These are phyloP conservation scores for Didymella segeticola DNA, from an alignment of 2,329 filamentous ascomycete genomes.

Conservation along the genomic window DNA sequence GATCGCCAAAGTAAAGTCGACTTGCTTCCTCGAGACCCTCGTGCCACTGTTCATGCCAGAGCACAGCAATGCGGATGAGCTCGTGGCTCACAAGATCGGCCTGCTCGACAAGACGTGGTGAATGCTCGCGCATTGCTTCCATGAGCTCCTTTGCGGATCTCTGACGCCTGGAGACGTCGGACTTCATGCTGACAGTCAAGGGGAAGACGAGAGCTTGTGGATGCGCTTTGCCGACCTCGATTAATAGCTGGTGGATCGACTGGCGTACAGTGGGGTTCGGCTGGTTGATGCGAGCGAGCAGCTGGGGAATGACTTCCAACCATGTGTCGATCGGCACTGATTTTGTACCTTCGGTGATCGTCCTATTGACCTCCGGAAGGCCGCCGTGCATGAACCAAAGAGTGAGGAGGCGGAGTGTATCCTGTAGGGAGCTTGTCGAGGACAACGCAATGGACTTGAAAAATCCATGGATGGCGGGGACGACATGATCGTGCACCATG, in stretches of 20 bases:
- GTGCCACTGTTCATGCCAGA: conserved; percentile 99
- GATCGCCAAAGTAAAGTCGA: conserved; percentile 93
- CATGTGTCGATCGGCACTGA: conserved; percentile 96
- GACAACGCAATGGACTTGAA: conserved; percentile 96
- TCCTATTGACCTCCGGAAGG: conserved; percentile 82
- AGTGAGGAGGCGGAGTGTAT: conserved; percentile 89
- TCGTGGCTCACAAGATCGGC: conserved; percentile 95
- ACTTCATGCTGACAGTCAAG: conserved; percentile 97
- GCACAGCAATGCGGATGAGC: conserved; percentile 91
- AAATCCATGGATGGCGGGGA: conserved; percentile 94
- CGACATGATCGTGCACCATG: conserved; percentile 83
- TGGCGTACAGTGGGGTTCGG: conserved; percentile 87
- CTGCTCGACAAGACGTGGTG: conserved; percentile 89
- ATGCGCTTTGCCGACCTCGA: conserved; percentile 91
- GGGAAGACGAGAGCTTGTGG: conserved; percentile 97
- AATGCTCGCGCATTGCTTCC: conserved; percentile 97
- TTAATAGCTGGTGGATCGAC: conserved; percentile 89
- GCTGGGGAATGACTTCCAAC: conserved; percentile 96
- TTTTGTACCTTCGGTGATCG: conserved; percentile 87
- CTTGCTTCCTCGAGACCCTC: conserved; percentile 97
- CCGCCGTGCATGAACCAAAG: conserved; percentile 97
- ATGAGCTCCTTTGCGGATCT: conserved; percentile 92
- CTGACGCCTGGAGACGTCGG: conserved; percentile 81
- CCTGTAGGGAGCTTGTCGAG: conserved; percentile 89
- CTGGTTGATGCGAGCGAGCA: conserved; percentile 97